Base-by-base conservation (phyloP, 345 rosid genomes). In the Salix arbutifolia region DNA sequence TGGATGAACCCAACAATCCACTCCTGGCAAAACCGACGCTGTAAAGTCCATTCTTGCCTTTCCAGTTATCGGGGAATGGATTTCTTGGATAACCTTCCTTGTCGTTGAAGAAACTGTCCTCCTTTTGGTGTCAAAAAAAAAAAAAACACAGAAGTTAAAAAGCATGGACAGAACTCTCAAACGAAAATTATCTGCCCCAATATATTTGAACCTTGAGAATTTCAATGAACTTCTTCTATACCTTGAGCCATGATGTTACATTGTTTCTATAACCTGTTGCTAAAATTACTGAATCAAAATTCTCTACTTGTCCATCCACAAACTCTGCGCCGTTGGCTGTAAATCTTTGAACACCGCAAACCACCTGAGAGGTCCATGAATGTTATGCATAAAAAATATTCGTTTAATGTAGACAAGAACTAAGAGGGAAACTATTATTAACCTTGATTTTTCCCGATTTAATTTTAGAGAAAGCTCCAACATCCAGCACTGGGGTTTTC, bases 401-500 rank as follows among this genome's bases (percentile, higher is more conserved):
- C 50, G 17, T 46, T 46, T 46, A 12, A 46, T 46, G 50, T 1
- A 46, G 50, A 46, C 50, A 62, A 44, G 48, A 75, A 40, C 12
- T 13, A 1, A 21, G 30, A 46, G 52, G 14, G 50, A 14, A 61
- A 0, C 16, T 8, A 28, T 3, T 4, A 28, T 66, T 73, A 78
- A 91, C 96, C 91, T 87, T 84, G 80, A 89, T 91, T 73, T 83
- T 83, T 40, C 93, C 92, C 28, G 89, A 80, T 73, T 79, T 87
- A 19, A 91, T 88, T 75, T 83, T 88, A 5, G 86, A 76, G 23
- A 87, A 82, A 25, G 92, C 86, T 48, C 96, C 96, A 26, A 85
- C 87, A 61, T 91, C 96, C 44, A 91, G 84, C 73, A 89, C 93
- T 19, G 96, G 96, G 67, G 86, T 88, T 78, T 87, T 91, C 21